phyloP scores from a whole-genome alignment of 2,329 filamentous ascomycete genomes.

The Diaporthe sp. region DNA sequence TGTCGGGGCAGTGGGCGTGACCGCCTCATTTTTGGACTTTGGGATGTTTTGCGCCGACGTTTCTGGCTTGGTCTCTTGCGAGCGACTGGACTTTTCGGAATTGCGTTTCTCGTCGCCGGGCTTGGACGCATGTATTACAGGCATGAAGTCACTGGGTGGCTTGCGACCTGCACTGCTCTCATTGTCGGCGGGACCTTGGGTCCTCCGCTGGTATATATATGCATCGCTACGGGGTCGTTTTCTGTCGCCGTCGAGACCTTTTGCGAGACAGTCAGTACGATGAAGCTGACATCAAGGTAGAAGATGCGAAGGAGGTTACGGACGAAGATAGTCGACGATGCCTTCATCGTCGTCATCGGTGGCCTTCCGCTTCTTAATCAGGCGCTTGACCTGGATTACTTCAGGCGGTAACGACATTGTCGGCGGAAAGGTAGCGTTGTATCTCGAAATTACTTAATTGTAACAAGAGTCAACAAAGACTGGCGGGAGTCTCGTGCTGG shows the following conservation, averaged over 20 bases:
- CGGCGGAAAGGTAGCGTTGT: slow-evolving; percentile 1
- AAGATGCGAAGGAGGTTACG: slow-evolving; percentile 43
- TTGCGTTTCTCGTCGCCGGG: slow-evolving; percentile 52
- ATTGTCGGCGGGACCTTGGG: slow-evolving; percentile 49
- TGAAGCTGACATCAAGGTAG: slow-evolving; percentile 28
- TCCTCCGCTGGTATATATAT: slow-evolving; percentile 69
- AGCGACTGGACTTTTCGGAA: slow-evolving; percentile 41
- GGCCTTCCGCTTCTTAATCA: slow-evolving; percentile 60
- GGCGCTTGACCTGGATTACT: slow-evolving; percentile 68
- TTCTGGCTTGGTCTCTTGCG: background rate
- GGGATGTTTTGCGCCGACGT: background rate
- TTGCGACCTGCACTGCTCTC: slow-evolving; percentile 45
- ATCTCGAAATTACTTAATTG: no score
- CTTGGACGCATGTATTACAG: slow-evolving; percentile 63
- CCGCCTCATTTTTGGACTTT: background rate
- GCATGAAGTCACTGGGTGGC: slow-evolving; percentile 46
- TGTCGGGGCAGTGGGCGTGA: background rate
- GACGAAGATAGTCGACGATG: slow-evolving; percentile 69
- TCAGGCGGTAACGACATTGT: slow-evolving; percentile 70
- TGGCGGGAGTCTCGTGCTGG: background rate
- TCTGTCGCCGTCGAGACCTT: slow-evolving; percentile 64
- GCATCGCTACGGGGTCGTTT: slow-evolving; percentile 66
- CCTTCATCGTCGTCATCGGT: slow-evolving; percentile 64
- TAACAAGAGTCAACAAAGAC: background rate
- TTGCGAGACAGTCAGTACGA: slow-evolving; percentile 19